Evolutionary conservation across 371 early-diverging fungal species (phyloP).

Genomic region (Mortierella sp.): DNA sequence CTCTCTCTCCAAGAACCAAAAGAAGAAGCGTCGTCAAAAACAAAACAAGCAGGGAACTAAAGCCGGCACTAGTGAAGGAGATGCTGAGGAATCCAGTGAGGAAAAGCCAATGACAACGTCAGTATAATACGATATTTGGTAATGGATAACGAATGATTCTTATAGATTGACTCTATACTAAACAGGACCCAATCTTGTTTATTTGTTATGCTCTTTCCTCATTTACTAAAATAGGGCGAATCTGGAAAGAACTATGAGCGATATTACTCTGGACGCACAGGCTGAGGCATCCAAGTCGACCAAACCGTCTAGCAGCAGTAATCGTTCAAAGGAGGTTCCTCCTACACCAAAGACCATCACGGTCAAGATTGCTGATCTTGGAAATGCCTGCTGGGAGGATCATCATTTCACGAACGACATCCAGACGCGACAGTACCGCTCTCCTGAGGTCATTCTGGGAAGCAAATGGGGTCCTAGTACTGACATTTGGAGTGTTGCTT

Average conservation of each 20-base stretch:
- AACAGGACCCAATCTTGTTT: neutral
- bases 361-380: slow-evolving; percentile 97
- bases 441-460: slow-evolving; percentile 98
- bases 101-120: slow-evolving; percentile 35
- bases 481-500: slow-evolving; percentile 98
- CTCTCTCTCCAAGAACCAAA: slow-evolving; percentile 38
- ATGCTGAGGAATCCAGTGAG: neutral
- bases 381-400: slow-evolving; percentile 97
- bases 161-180: no score
- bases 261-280: slow-evolving; percentile 31
- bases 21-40: slow-evolving; percentile 47
- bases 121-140: neutral
- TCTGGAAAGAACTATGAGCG: slow-evolving; percentile 40
- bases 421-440: slow-evolving; percentile 97
- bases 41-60: slow-evolving; percentile 29
- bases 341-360: slow-evolving; percentile 52
- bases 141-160: no score
- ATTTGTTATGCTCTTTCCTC: slow-evolving; percentile 5
- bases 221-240: slow-evolving; percentile 15
- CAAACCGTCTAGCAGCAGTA: neutral
- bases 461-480: slow-evolving; percentile 91
- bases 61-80: slow-evolving; percentile 11
- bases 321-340: neutral
- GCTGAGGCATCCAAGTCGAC: neutral
- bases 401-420: slow-evolving; percentile 97